phyloP scores from a whole-genome alignment of 1,284 basidiomycete species.

The Cystobasidium slooffiae region DNA sequence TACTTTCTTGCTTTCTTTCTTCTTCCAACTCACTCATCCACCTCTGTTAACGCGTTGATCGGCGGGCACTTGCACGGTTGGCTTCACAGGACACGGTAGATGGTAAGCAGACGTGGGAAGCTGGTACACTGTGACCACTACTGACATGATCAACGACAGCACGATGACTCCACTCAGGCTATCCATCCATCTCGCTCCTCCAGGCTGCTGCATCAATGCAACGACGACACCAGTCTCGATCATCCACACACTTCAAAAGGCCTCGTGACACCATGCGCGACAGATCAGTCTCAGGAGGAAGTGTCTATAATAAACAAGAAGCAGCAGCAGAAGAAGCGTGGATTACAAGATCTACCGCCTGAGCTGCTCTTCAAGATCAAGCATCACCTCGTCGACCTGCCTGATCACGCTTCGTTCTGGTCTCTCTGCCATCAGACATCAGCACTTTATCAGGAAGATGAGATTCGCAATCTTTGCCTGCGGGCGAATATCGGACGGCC shows the following conservation, averaged over 20 bases:
- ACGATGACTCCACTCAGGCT: conserved; percentile 3
- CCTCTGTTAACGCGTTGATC: too few species aligned
- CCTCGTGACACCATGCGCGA: neutral
- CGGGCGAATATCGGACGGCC: conserved; percentile 20
- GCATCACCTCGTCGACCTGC: conserved; percentile 18
- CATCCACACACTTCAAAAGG: neutral
- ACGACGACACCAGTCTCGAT: conserved; percentile 4
- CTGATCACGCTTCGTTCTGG: conserved; percentile 20
- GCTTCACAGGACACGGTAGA: too few species aligned
- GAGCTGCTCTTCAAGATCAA: conserved; percentile 38
- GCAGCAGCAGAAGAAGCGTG: neutral
- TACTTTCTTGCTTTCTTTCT: too few species aligned
- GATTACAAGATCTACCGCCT: conserved; percentile 22
- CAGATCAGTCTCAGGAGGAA: neutral
- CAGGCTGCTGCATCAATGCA: neutral
- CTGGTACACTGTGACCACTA: too few species aligned
- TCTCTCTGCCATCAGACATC: conserved; percentile 17
- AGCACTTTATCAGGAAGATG: conserved; percentile 15
- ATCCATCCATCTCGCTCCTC: neutral
- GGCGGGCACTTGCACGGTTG: too few species aligned
- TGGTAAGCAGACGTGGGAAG: too few species aligned
- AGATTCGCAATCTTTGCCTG: conserved; percentile 24
- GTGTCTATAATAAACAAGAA: neutral
- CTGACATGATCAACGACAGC: neutral
- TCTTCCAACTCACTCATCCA: too few species aligned